Percentiles rank a stretch among this genome's conserved stretches.
Evolutionary conservation across 2,329 filamentous ascomycete genomes (phyloP).

Genomic region (Penicillium sp.): DNA sequence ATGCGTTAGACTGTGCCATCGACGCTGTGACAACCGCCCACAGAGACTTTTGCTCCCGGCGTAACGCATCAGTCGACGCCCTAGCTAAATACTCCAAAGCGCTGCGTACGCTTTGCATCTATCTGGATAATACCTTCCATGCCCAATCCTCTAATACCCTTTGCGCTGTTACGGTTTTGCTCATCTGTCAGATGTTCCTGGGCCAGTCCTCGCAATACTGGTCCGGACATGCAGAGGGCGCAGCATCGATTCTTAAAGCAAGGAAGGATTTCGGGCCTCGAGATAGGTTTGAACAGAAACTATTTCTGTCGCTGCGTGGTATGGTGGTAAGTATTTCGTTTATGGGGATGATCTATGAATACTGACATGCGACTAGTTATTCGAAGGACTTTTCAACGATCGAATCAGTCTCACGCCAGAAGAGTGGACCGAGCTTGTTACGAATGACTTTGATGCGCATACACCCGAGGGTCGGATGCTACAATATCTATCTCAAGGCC

Average conservation of each 20-base stretch:
- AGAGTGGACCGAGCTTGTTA: slow-evolving; percentile 35
- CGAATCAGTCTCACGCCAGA: slow-evolving; percentile 28
- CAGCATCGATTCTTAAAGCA: slow-evolving; percentile 33
- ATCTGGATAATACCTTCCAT: slow-evolving; percentile 30
- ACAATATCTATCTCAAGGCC: slow-evolving; percentile 27
- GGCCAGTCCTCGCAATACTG: slow-evolving; percentile 12
- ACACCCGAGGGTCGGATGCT: slow-evolving; percentile 32
- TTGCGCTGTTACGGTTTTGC: slow-evolving; percentile 35
- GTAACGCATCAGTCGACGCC: slow-evolving; percentile 14
- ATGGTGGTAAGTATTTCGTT: slow-evolving; percentile 28
- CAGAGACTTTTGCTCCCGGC: slow-evolving; percentile 21
- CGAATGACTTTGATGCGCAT: slow-evolving; percentile 26
- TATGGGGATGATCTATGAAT: background rate
- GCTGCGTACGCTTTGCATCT: slow-evolving; percentile 24
- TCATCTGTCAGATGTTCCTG: slow-evolving; percentile 30
- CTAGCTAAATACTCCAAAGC: slow-evolving; percentile 32
- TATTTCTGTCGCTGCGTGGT: slow-evolving; percentile 34
- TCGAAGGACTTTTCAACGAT: slow-evolving; percentile 35
- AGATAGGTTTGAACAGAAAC: slow-evolving; percentile 32
- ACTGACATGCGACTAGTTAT: slow-evolving; percentile 21
- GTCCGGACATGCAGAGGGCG: slow-evolving; percentile 35
- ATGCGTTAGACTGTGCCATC: slow-evolving; percentile 43
- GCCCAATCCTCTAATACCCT: slow-evolving; percentile 33
- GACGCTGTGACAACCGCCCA: slow-evolving; percentile 30
- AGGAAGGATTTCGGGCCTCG: slow-evolving; percentile 28